Evolutionary conservation across 169 alveolate genomes (phyloP).

Genomic region (Plasmodium reichenowi): DNA sequence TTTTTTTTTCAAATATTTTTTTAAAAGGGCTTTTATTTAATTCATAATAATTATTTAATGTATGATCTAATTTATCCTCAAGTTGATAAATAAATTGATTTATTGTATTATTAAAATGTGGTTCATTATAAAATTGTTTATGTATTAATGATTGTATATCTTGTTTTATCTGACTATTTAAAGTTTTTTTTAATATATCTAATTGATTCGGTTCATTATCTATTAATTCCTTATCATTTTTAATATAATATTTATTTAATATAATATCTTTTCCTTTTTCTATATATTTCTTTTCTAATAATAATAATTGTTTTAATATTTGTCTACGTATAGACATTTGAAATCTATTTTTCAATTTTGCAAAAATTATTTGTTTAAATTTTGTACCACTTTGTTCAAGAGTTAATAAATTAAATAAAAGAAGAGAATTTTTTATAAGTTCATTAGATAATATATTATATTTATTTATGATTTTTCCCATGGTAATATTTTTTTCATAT

Average conservation of each 20-base stretch:
- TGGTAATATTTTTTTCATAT: conserved; percentile 37
- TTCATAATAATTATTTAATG: conserved; percentile 16
- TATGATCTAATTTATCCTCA: conserved; percentile 39
- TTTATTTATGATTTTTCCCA: conserved; percentile 27
- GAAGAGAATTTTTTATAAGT: conserved; percentile 27
- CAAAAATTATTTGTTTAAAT: conserved; percentile 20
- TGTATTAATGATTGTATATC: conserved; percentile 16
- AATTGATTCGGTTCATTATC: conserved; percentile 5
- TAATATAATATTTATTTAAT: conserved; percentile 6
- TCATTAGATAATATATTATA: conserved; percentile 24
- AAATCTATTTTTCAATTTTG: conserved; percentile 18
- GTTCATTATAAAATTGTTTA: not conserved
- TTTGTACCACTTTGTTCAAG: conserved; percentile 52
- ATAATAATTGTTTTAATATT: conserved; percentile 39
- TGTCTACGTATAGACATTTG: conserved; percentile 33
- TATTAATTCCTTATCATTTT: conserved; percentile 25
- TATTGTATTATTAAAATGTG: conserved; percentile 4
- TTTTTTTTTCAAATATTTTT: conserved; percentile 42
- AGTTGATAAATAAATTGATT: conserved; percentile 23
- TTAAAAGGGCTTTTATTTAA: conserved; percentile 58
- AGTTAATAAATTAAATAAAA: conserved; percentile 54
- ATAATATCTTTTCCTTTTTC: conserved; percentile 25
- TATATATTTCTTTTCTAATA: conserved; percentile 9
- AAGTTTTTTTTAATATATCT: conserved; percentile 8
- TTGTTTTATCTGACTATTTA: conserved; percentile 8